Conservation (phyloP, 78 protist genomes). For the Dictyostelium capitatum region DNA sequence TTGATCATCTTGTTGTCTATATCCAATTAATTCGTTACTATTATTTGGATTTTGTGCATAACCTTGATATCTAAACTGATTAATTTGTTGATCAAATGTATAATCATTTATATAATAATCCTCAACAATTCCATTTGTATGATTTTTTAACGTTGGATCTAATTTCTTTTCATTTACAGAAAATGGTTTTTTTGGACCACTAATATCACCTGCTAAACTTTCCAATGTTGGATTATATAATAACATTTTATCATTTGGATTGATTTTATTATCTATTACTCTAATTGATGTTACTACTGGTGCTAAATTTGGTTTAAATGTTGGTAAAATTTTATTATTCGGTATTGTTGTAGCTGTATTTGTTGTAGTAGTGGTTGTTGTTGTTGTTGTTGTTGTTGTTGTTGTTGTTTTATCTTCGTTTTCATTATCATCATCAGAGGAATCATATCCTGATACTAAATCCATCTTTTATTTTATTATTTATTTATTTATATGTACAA, state of each 20-base stretch:
- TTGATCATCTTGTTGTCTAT: neutral
- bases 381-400: neutral
- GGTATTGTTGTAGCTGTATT: neutral
- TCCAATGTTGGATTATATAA: slow-evolving; percentile 56
- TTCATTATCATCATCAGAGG: neutral
- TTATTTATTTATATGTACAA: neutral
- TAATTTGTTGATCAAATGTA: slow-evolving; percentile 55
- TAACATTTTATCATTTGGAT: slow-evolving; percentile 26
- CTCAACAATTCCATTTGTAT: slow-evolving; percentile 57
- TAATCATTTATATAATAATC: slow-evolving; percentile 37
- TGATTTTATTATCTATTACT: slow-evolving; percentile 52
- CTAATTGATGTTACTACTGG: neutral
- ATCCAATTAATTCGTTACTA: slow-evolving; percentile 1
- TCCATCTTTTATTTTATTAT: neutral
- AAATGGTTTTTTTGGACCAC: slow-evolving; percentile 64
- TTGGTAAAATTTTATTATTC: neutral
- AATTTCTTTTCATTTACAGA: slow-evolving; percentile 36
- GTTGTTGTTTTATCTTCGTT: neutral
- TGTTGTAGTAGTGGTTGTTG: neutral
- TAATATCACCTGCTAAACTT: slow-evolving; percentile 31
- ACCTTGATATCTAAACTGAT: slow-evolving; percentile 28
- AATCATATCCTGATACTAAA: neutral
- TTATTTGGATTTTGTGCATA: slow-evolving; percentile 26
- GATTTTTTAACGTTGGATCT: slow-evolving; percentile 48
- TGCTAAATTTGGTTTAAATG: slow-evolving; percentile 48